Evolutionary conservation across 768 basidiomycete species (phyloP), one percentile per base, ranked within the genome.

Genomic region (Phlebiopsis gigantea): DNA sequence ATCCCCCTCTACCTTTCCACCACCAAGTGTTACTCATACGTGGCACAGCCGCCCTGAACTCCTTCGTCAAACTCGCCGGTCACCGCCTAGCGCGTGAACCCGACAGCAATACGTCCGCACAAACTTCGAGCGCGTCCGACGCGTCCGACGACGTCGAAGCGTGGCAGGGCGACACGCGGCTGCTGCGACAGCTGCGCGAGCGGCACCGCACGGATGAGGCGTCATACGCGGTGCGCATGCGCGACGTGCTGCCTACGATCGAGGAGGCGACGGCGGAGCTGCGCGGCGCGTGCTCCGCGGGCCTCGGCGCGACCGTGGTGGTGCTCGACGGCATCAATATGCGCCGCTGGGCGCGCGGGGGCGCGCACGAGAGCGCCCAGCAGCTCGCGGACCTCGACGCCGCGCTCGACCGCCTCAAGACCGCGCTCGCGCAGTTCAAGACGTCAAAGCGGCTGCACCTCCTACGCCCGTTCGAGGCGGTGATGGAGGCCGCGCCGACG

Each of bases 381-480:
- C 54, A 65, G 30, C 53, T 53, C 58, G 59, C 44, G 59, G 60
- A 57, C 4, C 62, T 75, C n/a, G 70, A 70, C 43, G 55, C 42
- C 0, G 65, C 65, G 1, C 59, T 66, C 8, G 67, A 67, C 19
- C 57, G 56, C 5, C 63, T 75, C 10, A 57, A 56, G n/a, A 25
- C 25, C 0, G 66, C 68, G 6, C 25, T 77, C 41, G 61, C 60
- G 10, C 71, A 62, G 15, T 78, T 76, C 63, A 69, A 66, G 25
- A 50, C 56, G 19, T 59, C 49, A 15, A 66, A 70, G 17, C 73
- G 79, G 8, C 62, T 71, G 34, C 59, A 64, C 43, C 53, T 83
- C 12, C 61, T 79, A 9, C 71, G 72, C 47, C 80, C 81, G 0
- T 83, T 77, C 65, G 59, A 66, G 43, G 57, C 66, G 0, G 62